Evolutionary conservation across 345 rosid genomes (phyloP), one percentile per base, ranked within the genome.

Genomic region (Citrus hindsii): DNA sequence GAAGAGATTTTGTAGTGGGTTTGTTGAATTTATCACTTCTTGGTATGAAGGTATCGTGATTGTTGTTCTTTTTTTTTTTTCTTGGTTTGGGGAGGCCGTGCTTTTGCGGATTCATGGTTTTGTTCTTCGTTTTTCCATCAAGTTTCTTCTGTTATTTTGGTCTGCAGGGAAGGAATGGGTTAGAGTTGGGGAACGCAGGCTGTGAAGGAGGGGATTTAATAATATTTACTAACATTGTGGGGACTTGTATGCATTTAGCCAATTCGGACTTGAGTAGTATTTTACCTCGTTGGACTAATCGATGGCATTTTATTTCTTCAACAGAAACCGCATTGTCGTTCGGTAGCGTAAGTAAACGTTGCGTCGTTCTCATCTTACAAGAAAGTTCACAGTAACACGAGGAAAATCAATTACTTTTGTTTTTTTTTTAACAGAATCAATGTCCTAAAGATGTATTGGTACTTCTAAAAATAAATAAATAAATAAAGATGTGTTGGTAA

Each of bases 41-140:
- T 90, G 88, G 79, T 87, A 92, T 9, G 97, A 92, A 1, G 98
- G 98, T 67, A 91, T 87, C 67, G 92, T 88, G 18, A 95, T 95
- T 56, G 88, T 69, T 6, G 90, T 84, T n/a, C n/a, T n/a, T n/a
- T n/a, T n/a, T n/a, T 75, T 89, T 35, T 5, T 63, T 76, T 87
- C 74, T 77, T 85, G 30, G 55, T 78, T 14, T 60, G 48, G 48
- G 14, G 71, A 14, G 69, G 37, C 58, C 51, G 7, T 62, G 76
- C 9, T 58, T 33, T 19, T 76, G 53, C 62, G 3, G 79, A 55
- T 55, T 76, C 22, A 24, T 79, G 59, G 40, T 61, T 75, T 27
- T 68, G 78, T 60, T 82, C 84, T 82, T 82, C 87, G 56, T 80
- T 79, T 78, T 78, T 35, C 82, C 88, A 90, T 84, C 18, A 59